Percentiles rank a stretch among this genome's conserved stretches.
phyloP scores from a whole-genome alignment of 2,329 filamentous ascomycete genomes.

The Sclerotinia spermophila region DNA sequence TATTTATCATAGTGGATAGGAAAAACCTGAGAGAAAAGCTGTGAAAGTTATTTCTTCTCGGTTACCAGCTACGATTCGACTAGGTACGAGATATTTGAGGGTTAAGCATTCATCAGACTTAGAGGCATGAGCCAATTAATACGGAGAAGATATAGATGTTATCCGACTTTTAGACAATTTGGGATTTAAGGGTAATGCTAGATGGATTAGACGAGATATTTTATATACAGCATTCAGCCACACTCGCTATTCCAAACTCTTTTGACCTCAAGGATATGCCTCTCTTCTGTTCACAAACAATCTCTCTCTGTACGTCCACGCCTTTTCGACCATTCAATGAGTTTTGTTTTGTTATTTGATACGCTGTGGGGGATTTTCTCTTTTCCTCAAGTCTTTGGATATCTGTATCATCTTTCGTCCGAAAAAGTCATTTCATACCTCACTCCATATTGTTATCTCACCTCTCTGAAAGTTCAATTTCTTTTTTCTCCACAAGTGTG shows the following conservation, averaged over 20 bases:
- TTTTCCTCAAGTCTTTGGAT: not conserved
- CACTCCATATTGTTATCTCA: not conserved
- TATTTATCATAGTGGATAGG: constrained; percentile 41
- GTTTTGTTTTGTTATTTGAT: not conserved
- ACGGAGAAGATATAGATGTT: not conserved
- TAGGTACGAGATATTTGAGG: not conserved
- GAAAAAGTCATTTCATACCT: not conserved
- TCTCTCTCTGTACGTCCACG: not conserved
- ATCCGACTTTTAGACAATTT: not conserved
- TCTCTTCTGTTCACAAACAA: not conserved
- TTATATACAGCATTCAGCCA: not conserved
- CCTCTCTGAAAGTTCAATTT: too few species aligned
- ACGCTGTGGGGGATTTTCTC: too few species aligned
- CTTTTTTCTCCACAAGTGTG: not conserved
- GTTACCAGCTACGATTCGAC: not conserved
- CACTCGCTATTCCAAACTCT: not conserved
- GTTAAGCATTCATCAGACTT: not conserved
- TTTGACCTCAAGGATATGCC: not conserved
- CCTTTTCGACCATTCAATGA: not conserved
- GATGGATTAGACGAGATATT: not conserved
- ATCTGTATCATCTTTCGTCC: not conserved
- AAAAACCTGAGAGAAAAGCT: constrained; percentile 19
- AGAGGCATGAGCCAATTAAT: not conserved
- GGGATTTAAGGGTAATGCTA: too few species aligned
- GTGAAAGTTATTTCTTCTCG: not conserved